A percentile compares a stretch with the other conserved stretches of the same genome.
Conservation (phyloP, 805 yeast genomes). For the Torulaspora maleeae region DNA sequence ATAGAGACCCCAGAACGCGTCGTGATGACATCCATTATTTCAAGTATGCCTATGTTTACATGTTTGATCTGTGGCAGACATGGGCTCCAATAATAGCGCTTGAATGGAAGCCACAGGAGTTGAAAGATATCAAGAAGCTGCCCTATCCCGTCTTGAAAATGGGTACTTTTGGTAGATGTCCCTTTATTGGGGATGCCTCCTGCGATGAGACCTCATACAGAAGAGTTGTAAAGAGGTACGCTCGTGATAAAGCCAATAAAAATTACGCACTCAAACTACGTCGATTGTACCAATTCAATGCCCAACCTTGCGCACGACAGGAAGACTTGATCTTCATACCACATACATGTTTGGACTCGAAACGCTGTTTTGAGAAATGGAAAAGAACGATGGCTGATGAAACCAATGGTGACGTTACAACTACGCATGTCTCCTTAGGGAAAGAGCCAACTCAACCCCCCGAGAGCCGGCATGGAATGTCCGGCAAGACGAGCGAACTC, state of each 20-base stretch:
- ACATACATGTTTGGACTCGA: constrained; percentile 25
- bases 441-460: not conserved
- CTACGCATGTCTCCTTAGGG: not conserved
- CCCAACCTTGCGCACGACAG: constrained; percentile 20
- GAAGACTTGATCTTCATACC: constrained; percentile 22
- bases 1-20: constrained; percentile 79
- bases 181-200: constrained; percentile 61
- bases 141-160: constrained; percentile 34
- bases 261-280: constrained; percentile 32
- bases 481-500: not conserved
- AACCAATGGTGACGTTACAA: constrained; percentile 2
- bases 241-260: constrained; percentile 31
- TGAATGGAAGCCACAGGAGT: constrained; percentile 61
- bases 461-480: constrained; percentile 1
- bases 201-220: constrained; percentile 30
- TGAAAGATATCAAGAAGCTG: constrained; percentile 36
- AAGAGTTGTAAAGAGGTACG: constrained; percentile 31
- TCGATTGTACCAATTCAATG: constrained; percentile 29
- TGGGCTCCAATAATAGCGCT: constrained; percentile 76
- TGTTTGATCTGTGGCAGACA: constrained; percentile 73
- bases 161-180: constrained; percentile 60
- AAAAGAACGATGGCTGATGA: constrained; percentile 6
- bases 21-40: constrained; percentile 84
- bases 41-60: constrained; percentile 65
- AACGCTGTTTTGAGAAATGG: constrained; percentile 19